phyloP scores from a whole-genome alignment of 106 monocot genomes.

The Phalaenopsis aphrodite region DNA sequence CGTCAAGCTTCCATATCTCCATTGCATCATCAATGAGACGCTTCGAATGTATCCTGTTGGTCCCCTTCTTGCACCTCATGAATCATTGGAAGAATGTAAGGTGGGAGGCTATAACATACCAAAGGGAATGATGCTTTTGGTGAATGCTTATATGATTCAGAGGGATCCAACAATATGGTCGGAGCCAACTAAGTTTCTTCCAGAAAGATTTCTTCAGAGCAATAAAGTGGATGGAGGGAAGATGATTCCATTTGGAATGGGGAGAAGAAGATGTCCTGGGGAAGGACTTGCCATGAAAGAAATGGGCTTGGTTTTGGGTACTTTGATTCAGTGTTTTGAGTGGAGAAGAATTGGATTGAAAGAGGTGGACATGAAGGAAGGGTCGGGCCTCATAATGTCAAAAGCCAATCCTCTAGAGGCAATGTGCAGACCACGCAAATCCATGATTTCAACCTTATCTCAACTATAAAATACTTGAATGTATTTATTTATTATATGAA shows the following conservation, averaged over 20 bases:
- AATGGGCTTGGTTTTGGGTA: slow-evolving; percentile 8
- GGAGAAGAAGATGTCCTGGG: slow-evolving; percentile 17
- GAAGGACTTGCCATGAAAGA: slow-evolving; percentile 10
- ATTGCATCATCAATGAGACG: slow-evolving; percentile 11
- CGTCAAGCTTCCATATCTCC: slow-evolving; percentile 10
- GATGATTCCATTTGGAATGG: slow-evolving; percentile 13
- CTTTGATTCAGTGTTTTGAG: slow-evolving; percentile 21
- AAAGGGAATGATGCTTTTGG: slow-evolving; percentile 26
- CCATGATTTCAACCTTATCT: not conserved
- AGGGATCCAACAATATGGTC: slow-evolving; percentile 35
- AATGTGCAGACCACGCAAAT: not conserved
- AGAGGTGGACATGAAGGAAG: slow-evolving; percentile 11
- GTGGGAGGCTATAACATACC: slow-evolving; percentile 25
- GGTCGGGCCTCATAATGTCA: slow-evolving; percentile 1
- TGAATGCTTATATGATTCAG: slow-evolving; percentile 36
- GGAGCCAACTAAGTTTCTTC: slow-evolving; percentile 30
- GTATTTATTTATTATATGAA: too few relatives aligned
- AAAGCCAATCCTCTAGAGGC: slow-evolving; percentile 7
- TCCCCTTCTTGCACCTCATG: slow-evolving; percentile 39
- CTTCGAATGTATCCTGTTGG: slow-evolving; percentile 33
- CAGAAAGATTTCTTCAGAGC: slow-evolving; percentile 26
- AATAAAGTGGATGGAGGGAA: not conserved
- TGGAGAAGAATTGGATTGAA: slow-evolving; percentile 14
- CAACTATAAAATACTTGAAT: not conserved
- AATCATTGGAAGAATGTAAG: slow-evolving; percentile 23